A percentile compares a stretch with the other conserved stretches of the same genome.
These are phyloP conservation scores for Nitzschia sp. DNA, from an alignment of 108 stramenopile species.

Conservation along the genomic window DNA sequence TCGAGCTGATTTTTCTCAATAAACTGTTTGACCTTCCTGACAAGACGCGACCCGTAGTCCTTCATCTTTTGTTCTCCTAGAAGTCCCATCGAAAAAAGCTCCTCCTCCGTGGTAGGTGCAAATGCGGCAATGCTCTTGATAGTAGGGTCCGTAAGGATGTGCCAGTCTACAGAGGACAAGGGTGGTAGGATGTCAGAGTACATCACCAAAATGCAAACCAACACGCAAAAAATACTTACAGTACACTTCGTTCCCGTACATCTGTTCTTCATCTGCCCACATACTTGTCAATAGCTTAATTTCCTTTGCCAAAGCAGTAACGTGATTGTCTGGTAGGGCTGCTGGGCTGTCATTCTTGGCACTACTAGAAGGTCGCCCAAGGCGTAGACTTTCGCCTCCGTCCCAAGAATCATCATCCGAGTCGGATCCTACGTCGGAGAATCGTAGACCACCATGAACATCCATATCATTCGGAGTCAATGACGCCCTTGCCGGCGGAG, in stretches of 20 bases:
- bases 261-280: conserved; percentile 85
- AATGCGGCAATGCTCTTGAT: conserved; percentile 66
- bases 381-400: conserved; percentile 7
- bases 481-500: not conserved
- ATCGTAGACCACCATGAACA: conserved; percentile 23
- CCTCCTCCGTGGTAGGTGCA: conserved; percentile 71
- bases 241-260: conserved; percentile 67
- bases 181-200: too few relatives aligned
- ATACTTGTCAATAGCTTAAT: conserved; percentile 70
- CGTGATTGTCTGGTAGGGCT: conserved; percentile 56
- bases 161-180: conserved; percentile 60
- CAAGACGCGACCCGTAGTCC: conserved; percentile 79
- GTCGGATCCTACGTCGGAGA: conserved; percentile 27
- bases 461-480: not conserved
- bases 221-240: conserved; percentile 53
- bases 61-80: conserved; percentile 74
- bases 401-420: conserved; percentile 19
- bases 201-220: too few relatives aligned
- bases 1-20: conserved; percentile 61
- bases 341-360: conserved; percentile 8
- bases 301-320: conserved; percentile 43
- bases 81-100: conserved; percentile 57
- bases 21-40: conserved; percentile 62
- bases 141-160: conserved; percentile 67
- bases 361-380: not conserved